Conservation (phyloP, 768 basidiomycete genomes). For the Neoboletus magnificus region DNA sequence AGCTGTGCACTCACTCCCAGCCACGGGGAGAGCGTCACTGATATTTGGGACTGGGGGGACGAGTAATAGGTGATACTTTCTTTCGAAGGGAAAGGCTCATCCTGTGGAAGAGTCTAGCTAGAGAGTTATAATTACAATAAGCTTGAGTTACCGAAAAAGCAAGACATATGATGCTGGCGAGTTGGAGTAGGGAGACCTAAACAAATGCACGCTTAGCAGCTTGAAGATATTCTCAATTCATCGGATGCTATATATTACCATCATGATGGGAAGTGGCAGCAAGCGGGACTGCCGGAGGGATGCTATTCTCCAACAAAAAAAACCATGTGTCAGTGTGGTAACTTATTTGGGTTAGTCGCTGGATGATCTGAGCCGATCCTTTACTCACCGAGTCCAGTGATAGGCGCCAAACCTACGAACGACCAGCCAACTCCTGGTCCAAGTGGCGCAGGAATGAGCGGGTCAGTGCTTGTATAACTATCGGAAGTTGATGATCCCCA, state of each 20-base stretch:
- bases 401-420: neutral
- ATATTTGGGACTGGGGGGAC: neutral
- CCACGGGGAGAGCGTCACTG: neutral
- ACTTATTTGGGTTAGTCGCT: neutral
- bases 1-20: conserved; percentile 7
- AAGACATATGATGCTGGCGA: too few relatives aligned
- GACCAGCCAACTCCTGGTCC: neutral
- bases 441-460: neutral
- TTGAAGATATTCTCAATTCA: neutral
- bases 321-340: conserved; percentile 10
- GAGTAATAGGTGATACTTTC: too few relatives aligned
- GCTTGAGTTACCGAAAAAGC: neutral
- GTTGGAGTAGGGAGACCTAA: conserved; percentile 18
- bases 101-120: neutral
- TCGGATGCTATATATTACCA: neutral
- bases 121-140: neutral
- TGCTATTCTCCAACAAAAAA: conserved; percentile 17
- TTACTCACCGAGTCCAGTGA: conserved; percentile 14
- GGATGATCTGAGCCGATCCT: neutral
- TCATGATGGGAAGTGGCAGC: conserved; percentile 7
- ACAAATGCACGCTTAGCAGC: neutral
- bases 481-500: neutral
- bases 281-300: neutral
- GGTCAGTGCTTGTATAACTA: neutral
- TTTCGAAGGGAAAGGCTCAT: neutral